Evolutionary conservation across 208 protist genomes (phyloP), one percentile per base, ranked within the genome.

Genomic region (Leishmania mexicana): DNA sequence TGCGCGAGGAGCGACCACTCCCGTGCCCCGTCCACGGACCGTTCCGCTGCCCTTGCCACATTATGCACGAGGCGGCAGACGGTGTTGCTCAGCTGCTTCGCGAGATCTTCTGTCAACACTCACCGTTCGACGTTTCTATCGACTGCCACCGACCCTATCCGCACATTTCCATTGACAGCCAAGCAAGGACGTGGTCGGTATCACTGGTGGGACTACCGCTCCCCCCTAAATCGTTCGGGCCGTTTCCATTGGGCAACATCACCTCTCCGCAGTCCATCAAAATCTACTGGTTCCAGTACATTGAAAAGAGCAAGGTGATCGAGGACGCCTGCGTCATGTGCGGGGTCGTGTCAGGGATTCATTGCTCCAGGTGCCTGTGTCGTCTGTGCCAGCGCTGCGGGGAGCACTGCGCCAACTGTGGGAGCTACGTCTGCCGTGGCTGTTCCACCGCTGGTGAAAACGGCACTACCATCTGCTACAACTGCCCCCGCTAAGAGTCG

Each of bases 401-500:
- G n/a, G 80, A 85, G 40, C 31, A 17, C 3, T 94, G 90, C 72
- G 49, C 49, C 1, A 28, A n/a, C 8, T 94, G 90, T 73, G 58
- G 38, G 47, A 67, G 79, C 21, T 73, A 10, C 28, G 74, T 86
- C 21, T 94, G 90, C 77, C 85, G 67, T 19, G 87, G 88, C 28
- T 94, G 90, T 83, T 87, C 88, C 78, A 60, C 92, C 79, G 75
- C 90, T 91, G n/a, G 90, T 97, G 65, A 89, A 95, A 57, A 94
- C 94, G 82, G 89, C 91, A 60, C 79, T 85, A 81, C 90, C 88
- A 77, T 86, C 80, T 65, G 96, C 94, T 83, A 93, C 97, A 49
- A 79, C 98, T 74, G 83, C 88, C 49, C 78, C 94, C 13, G 82
- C 95, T 75, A 91, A 99, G 67, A 31, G 38, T 70, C 21, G n/a